phyloP scores from a whole-genome alignment of 129 eudicot genomes.

The Artemisia tridentata region DNA sequence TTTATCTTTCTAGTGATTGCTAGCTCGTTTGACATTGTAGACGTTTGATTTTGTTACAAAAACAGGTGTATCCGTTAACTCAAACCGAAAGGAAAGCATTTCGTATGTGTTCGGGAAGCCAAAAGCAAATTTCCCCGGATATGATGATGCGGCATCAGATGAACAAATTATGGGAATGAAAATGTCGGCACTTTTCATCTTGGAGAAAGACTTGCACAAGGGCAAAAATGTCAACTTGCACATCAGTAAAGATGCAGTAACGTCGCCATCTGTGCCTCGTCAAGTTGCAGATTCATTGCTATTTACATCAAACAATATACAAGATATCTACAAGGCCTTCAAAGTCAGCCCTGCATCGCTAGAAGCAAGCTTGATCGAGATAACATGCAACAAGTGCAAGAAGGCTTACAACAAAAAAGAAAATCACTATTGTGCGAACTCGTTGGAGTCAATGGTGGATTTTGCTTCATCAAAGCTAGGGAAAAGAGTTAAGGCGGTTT shows the following conservation, averaged over 20 bases:
- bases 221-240: slow-evolving; percentile 35
- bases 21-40: too few species aligned
- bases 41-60: too few species aligned
- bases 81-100: slow-evolving; percentile 25
- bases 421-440: not conserved
- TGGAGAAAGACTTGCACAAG: slow-evolving; percentile 13
- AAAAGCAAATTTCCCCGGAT: slow-evolving; percentile 15
- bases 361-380: slow-evolving; percentile 1
- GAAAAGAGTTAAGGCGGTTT: not conserved
- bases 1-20: not conserved
- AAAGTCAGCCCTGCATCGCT: slow-evolving; percentile 7
- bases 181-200: slow-evolving; percentile 43
- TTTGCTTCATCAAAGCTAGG: not conserved
- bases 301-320: slow-evolving; percentile 34
- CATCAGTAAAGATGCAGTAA: slow-evolving; percentile 18
- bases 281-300: slow-evolving; percentile 30
- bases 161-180: slow-evolving; percentile 44
- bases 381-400: not conserved
- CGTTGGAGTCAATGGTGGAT: slow-evolving; percentile 12
- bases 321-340: slow-evolving; percentile 30
- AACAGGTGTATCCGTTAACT: too few species aligned
- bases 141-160: slow-evolving; percentile 38
- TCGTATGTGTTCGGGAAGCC: slow-evolving; percentile 36
- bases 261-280: slow-evolving; percentile 33
- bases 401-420: slow-evolving; percentile 1